Conservation (phyloP, 108 stramenopile genomes). For the Cylindrotheca closterium region DNA sequence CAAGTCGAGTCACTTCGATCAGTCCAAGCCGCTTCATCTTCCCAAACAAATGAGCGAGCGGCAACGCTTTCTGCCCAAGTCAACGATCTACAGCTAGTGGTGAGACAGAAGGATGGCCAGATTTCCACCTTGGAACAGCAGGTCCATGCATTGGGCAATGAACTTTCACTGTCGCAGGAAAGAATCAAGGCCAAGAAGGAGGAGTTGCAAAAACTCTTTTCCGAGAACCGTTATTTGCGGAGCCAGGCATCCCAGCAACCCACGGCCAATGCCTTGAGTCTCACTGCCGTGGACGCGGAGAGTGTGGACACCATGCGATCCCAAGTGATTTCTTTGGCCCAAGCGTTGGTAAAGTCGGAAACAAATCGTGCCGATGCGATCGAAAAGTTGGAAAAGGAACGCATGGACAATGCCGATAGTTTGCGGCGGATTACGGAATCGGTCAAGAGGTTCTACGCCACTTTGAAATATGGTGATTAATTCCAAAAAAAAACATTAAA, state of each 20-base stretch:
- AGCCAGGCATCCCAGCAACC: conserved; percentile 7
- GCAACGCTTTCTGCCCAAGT: conserved; percentile 23
- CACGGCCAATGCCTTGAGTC: conserved; percentile 10
- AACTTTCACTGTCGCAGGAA: conserved; percentile 25
- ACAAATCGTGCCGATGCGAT: conserved; percentile 61
- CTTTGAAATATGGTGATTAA: conserved; percentile 38
- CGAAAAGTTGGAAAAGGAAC: conserved; percentile 58
- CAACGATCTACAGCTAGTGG: conserved; percentile 20
- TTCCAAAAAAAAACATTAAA: background rate
- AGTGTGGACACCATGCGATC: conserved; percentile 51
- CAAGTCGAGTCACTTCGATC: conserved; percentile 20
- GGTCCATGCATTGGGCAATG: conserved; percentile 15
- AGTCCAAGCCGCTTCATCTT: conserved; percentile 12
- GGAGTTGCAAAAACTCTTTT: conserved; percentile 30
- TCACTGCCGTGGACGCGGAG: conserved; percentile 37
- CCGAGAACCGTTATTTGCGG: conserved; percentile 25
- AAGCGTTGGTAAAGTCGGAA: conserved; percentile 73
- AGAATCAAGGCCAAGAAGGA: conserved; percentile 36
- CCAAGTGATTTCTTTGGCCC: conserved; percentile 60
- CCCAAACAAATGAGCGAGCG: conserved; percentile 8
- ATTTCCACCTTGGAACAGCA: conserved; percentile 39
- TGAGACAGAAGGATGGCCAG: conserved; percentile 26
- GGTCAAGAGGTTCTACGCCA: conserved; percentile 74
- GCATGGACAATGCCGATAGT: conserved; percentile 63
- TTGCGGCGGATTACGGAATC: conserved; percentile 59